phyloP scores from a whole-genome alignment of 441 rosid genomes.

The Macaranga tanarius region DNA sequence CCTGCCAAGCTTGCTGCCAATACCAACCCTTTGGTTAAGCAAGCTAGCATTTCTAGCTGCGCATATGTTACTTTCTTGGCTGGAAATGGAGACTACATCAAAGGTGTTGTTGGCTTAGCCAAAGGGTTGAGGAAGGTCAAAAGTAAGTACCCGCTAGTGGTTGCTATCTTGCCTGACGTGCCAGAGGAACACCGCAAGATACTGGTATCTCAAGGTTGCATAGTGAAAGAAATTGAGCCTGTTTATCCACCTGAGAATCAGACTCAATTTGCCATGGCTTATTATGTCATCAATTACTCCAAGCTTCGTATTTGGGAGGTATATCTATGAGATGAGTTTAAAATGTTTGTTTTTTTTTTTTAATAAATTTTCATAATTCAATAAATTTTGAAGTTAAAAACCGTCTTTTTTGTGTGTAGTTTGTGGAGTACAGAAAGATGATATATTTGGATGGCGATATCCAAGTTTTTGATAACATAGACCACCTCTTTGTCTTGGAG shows the following conservation, averaged over 20 bases:
- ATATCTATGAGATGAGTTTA: neutral
- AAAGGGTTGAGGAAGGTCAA: conserved; percentile 70
- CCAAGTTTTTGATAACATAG: conserved; percentile 66
- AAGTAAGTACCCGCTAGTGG: conserved; percentile 72
- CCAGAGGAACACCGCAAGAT: conserved; percentile 68
- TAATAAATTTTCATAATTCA: neutral
- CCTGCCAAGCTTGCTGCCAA: neutral
- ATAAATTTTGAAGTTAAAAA: too few relatives aligned
- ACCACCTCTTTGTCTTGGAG: conserved; percentile 56
- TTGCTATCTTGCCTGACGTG: conserved; percentile 74
- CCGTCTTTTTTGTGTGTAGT: too few relatives aligned
- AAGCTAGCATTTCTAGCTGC: conserved; percentile 32
- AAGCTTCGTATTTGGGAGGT: conserved; percentile 97
- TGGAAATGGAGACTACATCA: conserved; percentile 69
- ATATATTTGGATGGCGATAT: conserved; percentile 77
- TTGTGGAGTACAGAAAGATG: conserved; percentile 72
- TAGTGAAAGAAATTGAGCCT: conserved; percentile 65
- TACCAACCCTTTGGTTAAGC: conserved; percentile 22
- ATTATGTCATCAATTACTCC: conserved; percentile 87
- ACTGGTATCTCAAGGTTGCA: conserved; percentile 64
- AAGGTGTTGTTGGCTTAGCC: conserved; percentile 86
- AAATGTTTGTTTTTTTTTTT: neutral
- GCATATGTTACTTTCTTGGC: conserved; percentile 81
- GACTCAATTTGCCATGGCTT: conserved; percentile 81
- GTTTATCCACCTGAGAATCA: conserved; percentile 77